Conservation (phyloP, 306 rosid species). For the Lathyrus tuberosus region DNA sequence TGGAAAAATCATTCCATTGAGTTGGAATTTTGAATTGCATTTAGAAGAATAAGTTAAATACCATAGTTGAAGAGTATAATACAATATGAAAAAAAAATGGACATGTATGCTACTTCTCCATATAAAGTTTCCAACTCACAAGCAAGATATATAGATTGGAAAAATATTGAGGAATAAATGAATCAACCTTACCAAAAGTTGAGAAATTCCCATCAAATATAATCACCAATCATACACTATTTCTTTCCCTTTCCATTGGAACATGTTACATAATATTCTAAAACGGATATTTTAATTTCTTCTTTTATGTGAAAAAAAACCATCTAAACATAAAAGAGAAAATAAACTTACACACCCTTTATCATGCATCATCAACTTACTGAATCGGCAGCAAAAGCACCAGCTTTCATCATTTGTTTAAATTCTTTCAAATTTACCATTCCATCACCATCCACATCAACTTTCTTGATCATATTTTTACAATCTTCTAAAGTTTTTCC, state of each 20-base stretch:
- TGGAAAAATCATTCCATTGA: too few species aligned
- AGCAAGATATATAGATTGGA: conserved; percentile 6
- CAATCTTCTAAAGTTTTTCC: conserved; percentile 48
- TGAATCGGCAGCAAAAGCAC: conserved; percentile 37
- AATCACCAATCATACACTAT: conserved; percentile 17
- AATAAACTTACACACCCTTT: not conserved
- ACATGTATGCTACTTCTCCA: not conserved
- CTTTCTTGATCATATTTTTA: conserved; percentile 49
- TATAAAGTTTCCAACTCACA: not conserved
- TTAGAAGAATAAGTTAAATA: too few species aligned
- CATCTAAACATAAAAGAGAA: conserved; percentile 33
- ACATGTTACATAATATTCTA: conserved; percentile 28
- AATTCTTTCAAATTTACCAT: conserved; percentile 49
- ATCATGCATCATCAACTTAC: conserved; percentile 34
- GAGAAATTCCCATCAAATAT: conserved; percentile 36
- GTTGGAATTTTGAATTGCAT: too few species aligned
- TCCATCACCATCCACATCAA: conserved; percentile 55
- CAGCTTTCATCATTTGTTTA: conserved; percentile 55
- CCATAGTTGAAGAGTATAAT: too few species aligned
- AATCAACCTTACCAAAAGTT: conserved; percentile 5
- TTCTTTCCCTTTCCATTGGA: not conserved
- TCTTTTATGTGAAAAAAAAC: conserved; percentile 21
- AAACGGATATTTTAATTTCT: conserved; percentile 14
- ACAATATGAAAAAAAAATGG: too few species aligned
- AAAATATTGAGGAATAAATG: conserved; percentile 16